Base-by-base conservation (phyloP, 192 early-diverging fungal genomes). In the Geosiphon pyriformis region DNA sequence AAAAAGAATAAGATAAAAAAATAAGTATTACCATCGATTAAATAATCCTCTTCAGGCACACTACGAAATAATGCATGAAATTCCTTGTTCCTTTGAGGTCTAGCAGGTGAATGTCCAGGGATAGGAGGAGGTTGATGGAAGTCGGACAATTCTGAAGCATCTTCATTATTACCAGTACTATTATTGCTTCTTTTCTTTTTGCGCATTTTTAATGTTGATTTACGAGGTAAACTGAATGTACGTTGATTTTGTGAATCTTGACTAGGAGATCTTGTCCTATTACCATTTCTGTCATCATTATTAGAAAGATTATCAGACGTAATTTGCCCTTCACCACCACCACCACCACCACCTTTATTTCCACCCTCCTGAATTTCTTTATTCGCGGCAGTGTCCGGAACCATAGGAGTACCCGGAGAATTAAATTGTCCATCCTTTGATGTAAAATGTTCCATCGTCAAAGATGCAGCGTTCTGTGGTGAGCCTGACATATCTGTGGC, bases 61-160 rank as follows among this genome's bases (percentile, higher is more conserved):
- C 70, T 70, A 33, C 73, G 64, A 54, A 80, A 80, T 0, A 77
- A 65, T 18, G 61, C 52, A 35, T 80, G 78, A 49, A 70, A 80
- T 11, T 77, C 78, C 22, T 30, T 51, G 30, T 80, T 76, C 11
- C 72, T 51, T 29, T 72, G 76, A 2, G 71, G 49, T 20, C 34
- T 73, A 7, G 63, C 72, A 1, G n/a, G 27, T 10, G 63, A 18
- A 35, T 65, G 26, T 54, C 20, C 20, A 7, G 52, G 18, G 20
- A 54, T 54, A 12, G 6, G 37, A 42, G 37, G 7, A 42, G 37
- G 37, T n/a, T n/a, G n/a, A 42, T 6, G 37, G 7, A 42, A 42
- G 15, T 42, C 37, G 37, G 15, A 6, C 37, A 15, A 10, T 42
- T 42, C 37, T 10, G 15, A 42, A 10, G 6, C 15, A 42, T 42